These are phyloP conservation scores for Trichomonas vaginalis DNA, from an alignment of 208 protist genomes.

Conservation along the genomic window DNA sequence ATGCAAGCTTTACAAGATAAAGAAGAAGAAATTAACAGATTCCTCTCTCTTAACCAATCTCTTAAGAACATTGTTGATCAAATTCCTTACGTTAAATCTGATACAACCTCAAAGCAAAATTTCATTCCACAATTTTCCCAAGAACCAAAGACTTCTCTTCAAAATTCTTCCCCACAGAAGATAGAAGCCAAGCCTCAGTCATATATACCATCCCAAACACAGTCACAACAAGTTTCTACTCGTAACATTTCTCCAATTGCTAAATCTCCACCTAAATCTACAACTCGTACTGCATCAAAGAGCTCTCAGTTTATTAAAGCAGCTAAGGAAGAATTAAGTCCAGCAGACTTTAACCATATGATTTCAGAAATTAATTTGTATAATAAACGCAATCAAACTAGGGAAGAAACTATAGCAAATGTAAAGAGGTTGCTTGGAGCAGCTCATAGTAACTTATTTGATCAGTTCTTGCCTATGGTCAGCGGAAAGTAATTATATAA, in stretches of 20 bases:
- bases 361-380: slow-evolving; percentile 11
- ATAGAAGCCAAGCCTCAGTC: not conserved
- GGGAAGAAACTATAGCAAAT: not conserved
- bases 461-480: not conserved
- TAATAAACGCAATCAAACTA: not conserved
- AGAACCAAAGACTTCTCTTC: not conserved
- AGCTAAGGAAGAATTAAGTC: not conserved
- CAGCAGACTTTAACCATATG: not conserved
- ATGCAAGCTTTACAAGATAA: not conserved
- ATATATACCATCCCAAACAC: no score
- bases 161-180: not conserved
- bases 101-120: not conserved
- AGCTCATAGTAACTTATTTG: not conserved
- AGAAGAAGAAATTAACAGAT: not conserved
- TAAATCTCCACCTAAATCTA: not conserved
- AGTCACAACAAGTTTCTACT: not conserved
- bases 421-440: not conserved
- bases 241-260: not conserved
- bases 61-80: not conserved
- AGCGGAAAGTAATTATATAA: not conserved
- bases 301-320: not conserved
- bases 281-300: not conserved
- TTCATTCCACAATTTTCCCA: not conserved
- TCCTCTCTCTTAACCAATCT: not conserved
- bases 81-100: not conserved